A percentile compares a stretch with the other conserved stretches of the same genome.
These are phyloP conservation scores for Annulohypoxylon bovei DNA, from an alignment of 495 filamentous ascomycete genomes.

Conservation along the genomic window DNA sequence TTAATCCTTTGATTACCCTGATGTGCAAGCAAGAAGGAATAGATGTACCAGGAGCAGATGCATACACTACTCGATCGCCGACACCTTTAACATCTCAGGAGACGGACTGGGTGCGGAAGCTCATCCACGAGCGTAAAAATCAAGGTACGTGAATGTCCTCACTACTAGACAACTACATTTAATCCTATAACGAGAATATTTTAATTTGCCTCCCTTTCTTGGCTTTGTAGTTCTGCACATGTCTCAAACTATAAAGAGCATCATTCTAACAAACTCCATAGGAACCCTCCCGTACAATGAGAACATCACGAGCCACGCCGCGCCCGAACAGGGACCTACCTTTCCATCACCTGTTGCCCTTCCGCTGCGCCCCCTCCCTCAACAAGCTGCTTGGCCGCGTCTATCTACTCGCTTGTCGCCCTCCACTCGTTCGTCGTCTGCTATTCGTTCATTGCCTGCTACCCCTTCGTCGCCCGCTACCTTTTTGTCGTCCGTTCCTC, in stretches of 20 bases:
- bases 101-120: not conserved
- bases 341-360: no score
- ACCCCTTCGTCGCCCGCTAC: no score
- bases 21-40: not conserved
- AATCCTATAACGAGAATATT: not conserved
- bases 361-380: no score
- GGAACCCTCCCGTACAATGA: not conserved
- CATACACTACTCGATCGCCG: not conserved
- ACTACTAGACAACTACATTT: not conserved
- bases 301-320: not conserved
- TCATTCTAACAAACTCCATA: not conserved
- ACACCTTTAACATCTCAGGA: not conserved
- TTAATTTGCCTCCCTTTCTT: not conserved
- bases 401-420: no score
- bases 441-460: no score
- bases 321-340: not conserved
- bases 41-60: not conserved
- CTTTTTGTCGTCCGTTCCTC: no score
- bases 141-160: not conserved
- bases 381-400: no score
- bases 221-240: not conserved
- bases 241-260: not conserved
- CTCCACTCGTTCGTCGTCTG: no score
- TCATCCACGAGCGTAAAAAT: not conserved
- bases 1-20: not conserved